Conservation (phyloP, 257 asterid genomes). For the Knoxia roxburghii region DNA sequence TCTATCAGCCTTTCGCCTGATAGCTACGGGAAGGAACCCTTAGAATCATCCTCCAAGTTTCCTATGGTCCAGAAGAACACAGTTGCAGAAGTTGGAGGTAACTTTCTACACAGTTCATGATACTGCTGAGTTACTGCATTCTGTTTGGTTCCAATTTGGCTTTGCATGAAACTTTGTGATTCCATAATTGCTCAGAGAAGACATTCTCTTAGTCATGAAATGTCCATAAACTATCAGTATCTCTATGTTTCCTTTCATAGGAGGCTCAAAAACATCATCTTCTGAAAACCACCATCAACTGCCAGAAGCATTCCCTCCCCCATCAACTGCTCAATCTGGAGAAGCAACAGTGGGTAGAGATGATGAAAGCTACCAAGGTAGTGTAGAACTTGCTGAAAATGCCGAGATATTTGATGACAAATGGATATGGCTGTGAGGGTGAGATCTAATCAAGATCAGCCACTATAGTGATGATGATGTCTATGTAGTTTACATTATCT, state of each 20-base stretch:
- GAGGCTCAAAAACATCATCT: conserved; percentile 17
- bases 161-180: background rate
- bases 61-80: conserved; percentile 6
- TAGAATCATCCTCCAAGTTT: background rate
- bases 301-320: conserved; percentile 14
- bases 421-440: conserved; percentile 45
- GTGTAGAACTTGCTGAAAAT: conserved; percentile 32
- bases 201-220: no score
- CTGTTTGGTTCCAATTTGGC: background rate
- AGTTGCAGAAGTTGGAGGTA: conserved; percentile 34
- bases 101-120: conserved; percentile 1
- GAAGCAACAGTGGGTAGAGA: conserved; percentile 16
- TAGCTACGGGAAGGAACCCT: conserved; percentile 22
- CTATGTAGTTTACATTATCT: no score
- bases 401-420: conserved; percentile 31
- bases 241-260: conserved; percentile 19
- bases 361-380: background rate
- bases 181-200: background rate
- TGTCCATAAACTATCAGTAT: background rate
- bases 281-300: conserved; percentile 18
- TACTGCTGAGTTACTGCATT: background rate
- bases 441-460: background rate
- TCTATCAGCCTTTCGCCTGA: conserved; percentile 20
- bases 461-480: background rate
- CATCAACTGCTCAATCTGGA: conserved; percentile 9